These are phyloP conservation scores for Cytospora piceae DNA, from an alignment of 2,329 filamentous ascomycete genomes.

Conservation along the genomic window DNA sequence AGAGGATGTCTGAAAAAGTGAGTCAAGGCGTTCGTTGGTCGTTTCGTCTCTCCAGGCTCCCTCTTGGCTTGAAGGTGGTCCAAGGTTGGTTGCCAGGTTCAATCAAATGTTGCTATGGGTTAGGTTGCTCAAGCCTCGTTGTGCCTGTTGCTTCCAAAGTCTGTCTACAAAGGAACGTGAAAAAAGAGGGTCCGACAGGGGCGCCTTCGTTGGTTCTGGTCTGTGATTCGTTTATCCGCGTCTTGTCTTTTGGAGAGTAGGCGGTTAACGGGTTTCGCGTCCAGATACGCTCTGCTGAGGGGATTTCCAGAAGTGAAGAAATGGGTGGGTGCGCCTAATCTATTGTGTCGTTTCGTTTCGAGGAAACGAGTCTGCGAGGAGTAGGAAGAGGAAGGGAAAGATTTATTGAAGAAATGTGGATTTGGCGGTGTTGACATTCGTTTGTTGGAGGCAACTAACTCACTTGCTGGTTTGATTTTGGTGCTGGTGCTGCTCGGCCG, in stretches of 20 bases:
- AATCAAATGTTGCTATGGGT: not conserved
- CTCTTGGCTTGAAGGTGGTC: not conserved
- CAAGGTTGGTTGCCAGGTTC: not conserved
- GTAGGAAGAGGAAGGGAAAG: slow-evolving; percentile 1
- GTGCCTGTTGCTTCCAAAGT: slow-evolving; percentile 16
- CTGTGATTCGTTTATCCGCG: slow-evolving; percentile 11
- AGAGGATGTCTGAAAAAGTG: not conserved
- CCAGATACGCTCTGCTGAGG: not conserved
- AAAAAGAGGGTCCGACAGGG: slow-evolving; percentile 11
- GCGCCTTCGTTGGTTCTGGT: slow-evolving; percentile 6
- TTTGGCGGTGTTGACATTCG: slow-evolving; percentile 20
- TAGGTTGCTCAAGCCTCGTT: slow-evolving; percentile 24
- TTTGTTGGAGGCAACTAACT: not conserved
- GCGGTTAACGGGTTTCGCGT: not conserved
- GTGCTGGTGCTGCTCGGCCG: not conserved
- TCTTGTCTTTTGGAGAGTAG: not conserved
- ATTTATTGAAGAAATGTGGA: not conserved
- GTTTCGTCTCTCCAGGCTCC: not conserved
- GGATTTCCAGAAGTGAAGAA: not conserved
- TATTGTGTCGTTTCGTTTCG: slow-evolving; percentile 4
- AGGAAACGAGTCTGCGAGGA: slow-evolving; percentile 1
- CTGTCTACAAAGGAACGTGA: slow-evolving; percentile 26
- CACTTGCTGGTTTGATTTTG: too few relatives aligned
- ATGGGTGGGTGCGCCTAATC: not conserved
- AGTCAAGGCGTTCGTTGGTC: not conserved